Conservation (phyloP, 768 basidiomycete genomes). For the Glaciozyma martinii region DNA sequence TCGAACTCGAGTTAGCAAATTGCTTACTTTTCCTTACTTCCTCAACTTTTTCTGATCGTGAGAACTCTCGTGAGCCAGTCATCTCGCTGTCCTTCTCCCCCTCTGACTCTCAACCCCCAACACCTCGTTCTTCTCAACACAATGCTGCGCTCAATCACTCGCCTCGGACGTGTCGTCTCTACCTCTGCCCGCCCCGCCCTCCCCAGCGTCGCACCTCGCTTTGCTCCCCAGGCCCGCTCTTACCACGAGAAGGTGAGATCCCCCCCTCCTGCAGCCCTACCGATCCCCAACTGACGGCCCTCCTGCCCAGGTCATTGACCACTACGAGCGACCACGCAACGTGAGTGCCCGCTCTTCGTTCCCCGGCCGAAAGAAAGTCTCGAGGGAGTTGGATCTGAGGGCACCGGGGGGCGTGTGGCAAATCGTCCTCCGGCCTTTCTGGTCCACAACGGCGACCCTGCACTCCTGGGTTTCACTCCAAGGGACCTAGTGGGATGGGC, state of each 20-base stretch:
- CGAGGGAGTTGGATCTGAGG: neutral
- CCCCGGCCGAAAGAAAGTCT: neutral
- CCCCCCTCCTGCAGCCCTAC: neutral
- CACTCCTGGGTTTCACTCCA: conserved; percentile 30
- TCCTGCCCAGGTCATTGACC: conserved; percentile 65
- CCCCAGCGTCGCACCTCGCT: too few relatives aligned
- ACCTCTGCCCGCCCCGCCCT: too few relatives aligned
- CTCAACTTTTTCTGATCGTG: too few relatives aligned
- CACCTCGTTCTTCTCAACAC: too few relatives aligned
- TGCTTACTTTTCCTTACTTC: too few relatives aligned
- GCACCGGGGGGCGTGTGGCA: neutral
- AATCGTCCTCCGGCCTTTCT: neutral
- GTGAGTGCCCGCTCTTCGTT: conserved; percentile 48
- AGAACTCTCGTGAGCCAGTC: too few relatives aligned
- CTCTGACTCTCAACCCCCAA: too few relatives aligned
- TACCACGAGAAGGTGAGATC: conserved; percentile 30
- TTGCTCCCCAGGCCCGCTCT: neutral
- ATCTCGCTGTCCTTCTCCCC: too few relatives aligned
- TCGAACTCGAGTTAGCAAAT: too few relatives aligned
- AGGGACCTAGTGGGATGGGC: conserved; percentile 21
- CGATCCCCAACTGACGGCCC: neutral
- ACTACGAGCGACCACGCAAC: conserved; percentile 96
- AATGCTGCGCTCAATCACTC: too few relatives aligned
- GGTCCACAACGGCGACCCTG: neutral
- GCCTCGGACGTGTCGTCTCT: too few relatives aligned